Base-by-base conservation (phyloP, 495 filamentous ascomycete species). In the Talaromyces thailandensis region DNA sequence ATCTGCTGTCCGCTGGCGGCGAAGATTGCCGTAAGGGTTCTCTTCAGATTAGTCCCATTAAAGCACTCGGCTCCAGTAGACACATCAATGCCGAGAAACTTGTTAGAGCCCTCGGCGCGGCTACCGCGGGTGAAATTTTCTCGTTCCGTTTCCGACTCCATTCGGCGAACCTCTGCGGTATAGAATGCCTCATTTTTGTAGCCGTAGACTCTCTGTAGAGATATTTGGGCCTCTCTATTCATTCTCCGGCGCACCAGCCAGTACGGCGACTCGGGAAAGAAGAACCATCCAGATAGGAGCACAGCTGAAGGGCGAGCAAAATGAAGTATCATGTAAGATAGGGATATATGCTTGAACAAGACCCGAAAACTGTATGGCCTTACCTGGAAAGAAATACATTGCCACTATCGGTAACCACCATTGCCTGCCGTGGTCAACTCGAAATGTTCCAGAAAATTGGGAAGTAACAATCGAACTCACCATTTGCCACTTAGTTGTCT, bases 241-340 rank as follows among this genome's bases (percentile, higher is more conserved):
- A 63, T 62, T n/a, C 63, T 56, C 24, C 62, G 50, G 58, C 67
- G 53, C 16, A 68, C 52, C 2, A 68, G 60, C 67, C 67, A 66
- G 62, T 68, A 68, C 3, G 67, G 67, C 24, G 67, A 68, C 48
- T 68, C 67, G 14, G 67, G 67, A 60, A 68, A 68, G 62, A 66
- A 66, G 21, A 55, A 29, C 62, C 62, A 68, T 3, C 64, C 64
- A 6, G 40, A 29, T 43, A 58, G 24, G n/a, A 66, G 64, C 50
- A 68, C 66, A 12, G 56, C 66, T 68, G 45, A 29, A 35, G 31
- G 12, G 43, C 43, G 18, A 24, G 31, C 7, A 35, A 45, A 52
- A 52, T 26, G 23, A n/a, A 35, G n/a, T 11, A n/a, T 18, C 16
- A 11, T 29, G 40, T 56, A 50, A 35, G 40, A 31, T 7, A 32